Percentiles rank a stretch among this genome's conserved stretches.
These are phyloP conservation scores for Stemphylium lycopersici DNA, from an alignment of 2,329 filamentous ascomycete species.

Conservation along the genomic window DNA sequence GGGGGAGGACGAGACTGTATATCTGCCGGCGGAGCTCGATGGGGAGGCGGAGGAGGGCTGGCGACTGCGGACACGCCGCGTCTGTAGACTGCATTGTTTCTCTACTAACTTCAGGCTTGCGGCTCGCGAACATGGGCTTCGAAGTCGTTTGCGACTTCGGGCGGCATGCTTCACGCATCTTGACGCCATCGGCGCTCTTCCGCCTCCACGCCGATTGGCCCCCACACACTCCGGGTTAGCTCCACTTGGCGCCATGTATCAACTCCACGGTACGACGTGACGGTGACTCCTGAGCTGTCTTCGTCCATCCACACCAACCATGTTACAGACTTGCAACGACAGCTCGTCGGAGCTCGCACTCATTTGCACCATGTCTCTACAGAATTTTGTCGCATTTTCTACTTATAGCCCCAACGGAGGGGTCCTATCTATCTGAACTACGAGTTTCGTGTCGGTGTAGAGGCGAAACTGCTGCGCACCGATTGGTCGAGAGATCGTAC, in stretches of 20 bases:
- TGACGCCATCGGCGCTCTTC: slow-evolving; percentile 22
- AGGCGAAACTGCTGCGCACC: slow-evolving; percentile 36
- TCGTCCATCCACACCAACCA: slow-evolving; percentile 31
- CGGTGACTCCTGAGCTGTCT: slow-evolving; percentile 35
- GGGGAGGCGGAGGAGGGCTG: slow-evolving; percentile 48
- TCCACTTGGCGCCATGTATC: slow-evolving; percentile 24
- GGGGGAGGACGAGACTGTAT: slow-evolving; percentile 51
- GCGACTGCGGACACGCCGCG: slow-evolving; percentile 13
- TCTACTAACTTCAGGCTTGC: neutral
- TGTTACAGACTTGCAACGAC: slow-evolving; percentile 33
- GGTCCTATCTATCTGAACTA: slow-evolving; percentile 55
- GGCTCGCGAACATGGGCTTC: neutral
- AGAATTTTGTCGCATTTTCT: slow-evolving; percentile 37
- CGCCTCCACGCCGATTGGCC: slow-evolving; percentile 26
- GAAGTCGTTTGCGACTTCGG: slow-evolving; percentile 4
- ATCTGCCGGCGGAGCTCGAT: slow-evolving; percentile 54
- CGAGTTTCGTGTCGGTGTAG: slow-evolving; percentile 34
- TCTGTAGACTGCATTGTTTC: slow-evolving; percentile 19
- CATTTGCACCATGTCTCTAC: slow-evolving; percentile 24
- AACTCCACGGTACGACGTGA: slow-evolving; percentile 8
- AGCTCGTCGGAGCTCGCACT: slow-evolving; percentile 36
- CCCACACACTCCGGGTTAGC: slow-evolving; percentile 17
- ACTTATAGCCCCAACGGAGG: slow-evolving; percentile 61
- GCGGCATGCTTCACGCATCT: slow-evolving; percentile 2
- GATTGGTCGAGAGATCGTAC: slow-evolving; percentile 22